Base-by-base conservation (phyloP, 352 stramenopile species). In the Salisapilia sapeloensis region DNA sequence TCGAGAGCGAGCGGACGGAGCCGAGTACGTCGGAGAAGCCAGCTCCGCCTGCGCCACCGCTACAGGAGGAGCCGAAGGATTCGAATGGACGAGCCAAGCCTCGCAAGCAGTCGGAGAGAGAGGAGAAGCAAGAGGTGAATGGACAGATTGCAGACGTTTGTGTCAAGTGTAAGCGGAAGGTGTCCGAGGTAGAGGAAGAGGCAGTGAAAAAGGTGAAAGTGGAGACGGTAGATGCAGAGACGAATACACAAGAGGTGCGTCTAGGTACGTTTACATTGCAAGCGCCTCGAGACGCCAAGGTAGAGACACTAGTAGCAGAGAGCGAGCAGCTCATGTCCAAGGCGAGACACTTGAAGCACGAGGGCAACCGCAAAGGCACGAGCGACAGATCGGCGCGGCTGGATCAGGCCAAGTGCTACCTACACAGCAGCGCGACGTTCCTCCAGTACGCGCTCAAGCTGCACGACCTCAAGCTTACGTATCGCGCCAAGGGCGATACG, bases 391-490 rank as follows among this genome's bases (percentile, higher is more conserved):
- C 60, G 0, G 32, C 38, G 9, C 58, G 83, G 36, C 40, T 74
- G 17, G 74, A 66, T 10, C 60, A 81, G 40, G 75, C 48, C 7
- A 70, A 69, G 33, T 83, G 56, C 37, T 91, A 84, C 32, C 55
- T 91, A 27, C 61, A 56, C 9, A 79, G 71, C 4, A 71, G 67
- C 19, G 62, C 55, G 31, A 87, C 87, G 47, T 91, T 87, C 44
- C 81, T 91, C 23, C 60, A 84, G 44, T 59, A 87, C 27, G 75
- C 70, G 17, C 50, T 91, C 12, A 72, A 82, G 29, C 45, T 84
- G 12, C 63, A 72, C 17, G 69, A 91, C 33, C 48, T 87, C 18
- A 91, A 91, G 33, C 50, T 59, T n/a, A 70, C 66, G 24, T 85
- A 81, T 38, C 64, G 78, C 38, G 56, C 77, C 24, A 40, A 66